Evolutionary conservation across 805 yeast species (phyloP).

Genomic region (Kluyveromyces siamensis): DNA sequence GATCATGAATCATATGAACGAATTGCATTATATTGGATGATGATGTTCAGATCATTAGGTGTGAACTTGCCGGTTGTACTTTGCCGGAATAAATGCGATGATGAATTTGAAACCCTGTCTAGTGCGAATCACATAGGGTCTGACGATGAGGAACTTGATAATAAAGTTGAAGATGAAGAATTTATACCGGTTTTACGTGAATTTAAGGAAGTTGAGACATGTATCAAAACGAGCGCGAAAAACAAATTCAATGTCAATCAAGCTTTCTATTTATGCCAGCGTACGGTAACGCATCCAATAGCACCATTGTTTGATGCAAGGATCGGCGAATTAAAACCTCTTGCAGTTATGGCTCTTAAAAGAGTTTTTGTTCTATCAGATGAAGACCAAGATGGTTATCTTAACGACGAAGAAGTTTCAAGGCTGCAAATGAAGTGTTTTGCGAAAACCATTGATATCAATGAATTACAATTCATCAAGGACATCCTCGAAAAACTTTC

Average conservation of each 20-base stretch:
- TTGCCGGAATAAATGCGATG: constrained; percentile 74
- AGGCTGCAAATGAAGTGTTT: constrained; percentile 71
- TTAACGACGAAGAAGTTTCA: constrained; percentile 63
- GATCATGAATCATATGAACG: constrained; percentile 94
- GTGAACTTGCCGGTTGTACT: constrained; percentile 89
- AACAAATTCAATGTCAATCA: constrained; percentile 80
- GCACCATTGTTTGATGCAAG: constrained; percentile 92
- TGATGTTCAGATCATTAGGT: constrained; percentile 84
- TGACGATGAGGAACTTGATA: constrained; percentile 22
- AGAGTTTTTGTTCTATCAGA: constrained; percentile 82
- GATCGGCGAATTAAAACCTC: constrained; percentile 70
- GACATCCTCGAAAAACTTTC: constrained; percentile 21
- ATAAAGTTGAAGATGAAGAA: constrained; percentile 59
- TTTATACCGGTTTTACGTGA: constrained; percentile 79
- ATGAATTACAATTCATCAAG: constrained; percentile 40
- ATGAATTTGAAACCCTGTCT: constrained; percentile 9
- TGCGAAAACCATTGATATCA: constrained; percentile 43
- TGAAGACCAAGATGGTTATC: constrained; percentile 78
- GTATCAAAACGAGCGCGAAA: constrained; percentile 81
- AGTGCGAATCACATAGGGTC: constrained; percentile 7
- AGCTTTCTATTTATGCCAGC: constrained; percentile 76
- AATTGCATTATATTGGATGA: constrained; percentile 89
- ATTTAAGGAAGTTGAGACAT: constrained; percentile 89
- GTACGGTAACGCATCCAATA: constrained; percentile 88
- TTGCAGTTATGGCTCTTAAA: constrained; percentile 65